Conservation (phyloP, 805 yeast genomes). For the Ogataea chonburiensis region DNA sequence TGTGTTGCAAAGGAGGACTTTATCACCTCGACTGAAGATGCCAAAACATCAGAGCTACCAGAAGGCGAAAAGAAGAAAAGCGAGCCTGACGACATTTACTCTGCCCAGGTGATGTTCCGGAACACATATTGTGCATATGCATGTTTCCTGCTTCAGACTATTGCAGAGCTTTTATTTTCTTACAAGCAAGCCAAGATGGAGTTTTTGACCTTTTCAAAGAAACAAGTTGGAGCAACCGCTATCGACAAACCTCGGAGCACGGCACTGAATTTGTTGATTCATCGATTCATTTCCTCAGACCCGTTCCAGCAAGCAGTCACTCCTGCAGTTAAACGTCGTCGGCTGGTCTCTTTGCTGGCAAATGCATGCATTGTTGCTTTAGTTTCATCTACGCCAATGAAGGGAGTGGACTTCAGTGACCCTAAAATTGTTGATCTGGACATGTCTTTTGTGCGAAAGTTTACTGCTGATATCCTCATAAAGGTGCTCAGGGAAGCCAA, state of each 20-base stretch:
- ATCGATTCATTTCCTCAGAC: slow-evolving; percentile 66
- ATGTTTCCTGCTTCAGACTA: slow-evolving; percentile 62
- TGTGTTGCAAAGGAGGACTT: slow-evolving; percentile 31
- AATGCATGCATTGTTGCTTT: slow-evolving; percentile 60
- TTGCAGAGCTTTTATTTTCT: slow-evolving; percentile 72
- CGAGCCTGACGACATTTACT: slow-evolving; percentile 21
- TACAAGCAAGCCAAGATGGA: slow-evolving; percentile 81
- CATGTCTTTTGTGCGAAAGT: slow-evolving; percentile 69
- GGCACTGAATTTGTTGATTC: slow-evolving; percentile 71
- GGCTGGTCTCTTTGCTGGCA: slow-evolving; percentile 60
- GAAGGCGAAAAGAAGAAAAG: slow-evolving; percentile 22
- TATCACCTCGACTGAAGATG: slow-evolving; percentile 22
- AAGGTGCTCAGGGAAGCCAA: slow-evolving; percentile 59
- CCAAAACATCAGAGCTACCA: slow-evolving; percentile 15
- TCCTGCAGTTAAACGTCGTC: slow-evolving; percentile 48
- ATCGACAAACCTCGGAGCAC: slow-evolving; percentile 69
- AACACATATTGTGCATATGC: slow-evolving; percentile 64
- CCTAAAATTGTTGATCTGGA: slow-evolving; percentile 62
- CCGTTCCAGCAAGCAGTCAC: slow-evolving; percentile 36
- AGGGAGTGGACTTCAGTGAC: slow-evolving; percentile 44
- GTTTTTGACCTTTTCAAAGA: slow-evolving; percentile 73
- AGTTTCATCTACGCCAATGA: slow-evolving; percentile 55
- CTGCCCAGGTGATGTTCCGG: slow-evolving; percentile 35
- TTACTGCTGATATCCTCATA: slow-evolving; percentile 64
- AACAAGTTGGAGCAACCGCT: slow-evolving; percentile 34